Evolutionary conservation across 805 yeast genomes (phyloP), one percentile per base, ranked within the genome.

Genomic region (Cyberlindnera japonica): DNA sequence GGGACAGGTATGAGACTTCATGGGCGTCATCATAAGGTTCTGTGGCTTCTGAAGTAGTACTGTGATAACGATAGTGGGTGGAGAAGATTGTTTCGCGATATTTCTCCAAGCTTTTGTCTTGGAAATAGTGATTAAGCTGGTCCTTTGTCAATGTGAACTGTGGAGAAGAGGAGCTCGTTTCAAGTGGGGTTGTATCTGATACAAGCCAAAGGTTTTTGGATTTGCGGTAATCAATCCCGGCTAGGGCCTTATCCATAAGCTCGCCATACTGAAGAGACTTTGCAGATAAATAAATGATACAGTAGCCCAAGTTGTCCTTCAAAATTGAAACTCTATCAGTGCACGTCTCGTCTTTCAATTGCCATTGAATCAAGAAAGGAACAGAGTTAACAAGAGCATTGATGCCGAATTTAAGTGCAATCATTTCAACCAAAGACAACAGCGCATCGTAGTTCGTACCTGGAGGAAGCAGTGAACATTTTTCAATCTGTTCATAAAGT

Each of bases 291-390:
- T 46, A 55, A 5, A 37, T 32, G 13, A 49, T 41, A 6, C 35
- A 16, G 27, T 37, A 49, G 13, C 46, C 59, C 19, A 55, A 29
- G 36, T 54, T 57, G 32, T 57, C 61, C 22, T 19, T 35, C 7
- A 50, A n/a, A 5, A 49, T 29, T 1, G 40, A 28, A 3, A 27
- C 15, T 18, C 21, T 30, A 3, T 41, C 33, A 11, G 19, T 12
- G 3, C 17, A 29, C 5, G 14, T 24, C 1, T 16, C 30, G 10
- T 37, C 33, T 36, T 41, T 18, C 13, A 67, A 26, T 32, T 58
- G 60, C 79, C 79, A 75, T 40, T 64, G 65, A 40, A 63, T 63
- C 45, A 73, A 68, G 47, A 65, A 71, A 3, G 77, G 71, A 4
- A 75, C 42, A 35, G 66, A 69, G 45, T 72, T 72, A 43, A 58